phyloP scores from a whole-genome alignment of 2,329 filamentous ascomycete genomes.

The Fusarium tjaetaba region DNA sequence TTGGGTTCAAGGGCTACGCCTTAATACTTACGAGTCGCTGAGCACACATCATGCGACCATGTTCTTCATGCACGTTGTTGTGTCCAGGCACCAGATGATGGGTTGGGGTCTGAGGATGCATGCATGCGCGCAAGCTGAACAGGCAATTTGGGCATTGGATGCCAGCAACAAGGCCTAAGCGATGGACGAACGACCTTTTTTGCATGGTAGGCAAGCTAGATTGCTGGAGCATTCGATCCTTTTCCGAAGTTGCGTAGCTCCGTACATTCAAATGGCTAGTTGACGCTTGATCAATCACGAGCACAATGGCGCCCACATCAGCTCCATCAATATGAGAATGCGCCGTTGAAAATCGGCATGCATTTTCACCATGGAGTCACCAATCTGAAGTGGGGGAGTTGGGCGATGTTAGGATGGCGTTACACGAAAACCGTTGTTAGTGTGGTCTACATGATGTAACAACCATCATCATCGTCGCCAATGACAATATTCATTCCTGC shows the following conservation, averaged over 20 bases:
- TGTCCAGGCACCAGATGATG: conserved; percentile 1
- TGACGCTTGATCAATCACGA: conserved; percentile 1
- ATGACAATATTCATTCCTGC: conserved; percentile 6
- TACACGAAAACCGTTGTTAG: conserved; percentile 35
- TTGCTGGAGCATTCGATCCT: neutral
- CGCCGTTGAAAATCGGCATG: neutral
- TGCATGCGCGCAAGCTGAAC: conserved; percentile 4
- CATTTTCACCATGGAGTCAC: neutral
- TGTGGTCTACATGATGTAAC: conserved; percentile 32
- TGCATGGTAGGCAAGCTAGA: neutral
- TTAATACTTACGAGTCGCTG: conserved; percentile 15
- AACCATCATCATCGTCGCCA: conserved; percentile 10
- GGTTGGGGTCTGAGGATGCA: conserved; percentile 13
- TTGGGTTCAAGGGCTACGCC: conserved; percentile 32
- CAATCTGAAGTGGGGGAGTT: conserved; percentile 16
- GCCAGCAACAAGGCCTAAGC: neutral
- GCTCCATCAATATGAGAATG: neutral
- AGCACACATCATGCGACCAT: conserved; percentile 26
- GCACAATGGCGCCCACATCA: neutral
- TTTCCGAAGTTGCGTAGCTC: neutral
- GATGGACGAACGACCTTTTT: neutral
- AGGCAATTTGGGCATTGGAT: conserved; percentile 4
- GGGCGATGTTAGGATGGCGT: conserved; percentile 23
- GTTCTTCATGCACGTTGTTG: conserved; percentile 18
- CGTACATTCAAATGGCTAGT: neutral